Base-by-base conservation (phyloP, 2,329 filamentous ascomycete species). In the Cladosporium sp. region DNA sequence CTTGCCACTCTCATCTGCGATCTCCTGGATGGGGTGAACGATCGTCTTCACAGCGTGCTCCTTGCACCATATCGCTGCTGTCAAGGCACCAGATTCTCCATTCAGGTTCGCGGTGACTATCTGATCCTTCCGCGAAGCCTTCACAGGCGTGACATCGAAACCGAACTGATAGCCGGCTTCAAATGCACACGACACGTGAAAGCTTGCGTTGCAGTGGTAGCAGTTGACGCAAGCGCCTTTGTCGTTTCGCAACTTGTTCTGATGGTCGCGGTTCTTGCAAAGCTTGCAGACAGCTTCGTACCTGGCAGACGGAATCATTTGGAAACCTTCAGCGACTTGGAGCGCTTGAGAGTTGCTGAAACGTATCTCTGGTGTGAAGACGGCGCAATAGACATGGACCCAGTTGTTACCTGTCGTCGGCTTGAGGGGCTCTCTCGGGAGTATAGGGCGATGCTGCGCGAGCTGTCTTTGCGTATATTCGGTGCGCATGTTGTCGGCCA, bases 341-440 rank as follows among this genome's bases (percentile, higher is more conserved):
- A 98, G 74, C 14, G 86, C 83, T 63, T 85, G 84, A 14, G 90
- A 86, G 62, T 88, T 88, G 57, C 87, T 91, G 69, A 96, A 98
- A 65, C 91, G 93, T 63, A 95, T 85, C 70, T 98, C 93, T 0
- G 89, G 84, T 9, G 87, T 91, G 84, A 89, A 97, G 14, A 95
- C 77, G 1, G 93, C 91, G 66, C 93, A 98, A 35, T 86, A 85
- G 28, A 97, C 89, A 67, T 98, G 93, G 13, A 96, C 89, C 93
- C 93, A 98, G 65, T 97, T 97, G 72, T 97, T 97, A 67, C 95
- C 90, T 3, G 87, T 88, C 0, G 93, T 98, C 45, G 89, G 83
- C 72, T 98, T 98, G 57, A 98, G 75, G 3, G 93, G 86, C 67
- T 97, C 93, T 44, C 93, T 83, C 22, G 93, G 93, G 58, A 89